Evolutionary conservation across 2,329 filamentous ascomycete species (phyloP).

Genomic region (Colletotrichum lini): DNA sequence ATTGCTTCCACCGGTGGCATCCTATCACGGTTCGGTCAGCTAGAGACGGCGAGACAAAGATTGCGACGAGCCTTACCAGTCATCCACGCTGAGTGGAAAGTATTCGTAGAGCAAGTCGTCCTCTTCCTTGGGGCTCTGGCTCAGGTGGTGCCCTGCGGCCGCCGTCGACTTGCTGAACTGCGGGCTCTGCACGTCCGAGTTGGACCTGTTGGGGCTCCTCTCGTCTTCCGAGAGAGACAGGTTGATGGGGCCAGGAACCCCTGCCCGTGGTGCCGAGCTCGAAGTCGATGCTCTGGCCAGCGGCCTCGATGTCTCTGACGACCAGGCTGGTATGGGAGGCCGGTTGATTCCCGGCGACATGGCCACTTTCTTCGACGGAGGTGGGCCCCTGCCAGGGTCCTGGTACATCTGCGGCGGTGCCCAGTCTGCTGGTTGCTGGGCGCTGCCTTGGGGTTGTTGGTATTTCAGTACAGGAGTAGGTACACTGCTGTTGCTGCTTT

Average conservation of each 20-base stretch:
- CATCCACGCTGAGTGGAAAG: conserved; percentile 90
- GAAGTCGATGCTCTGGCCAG: conserved; percentile 15
- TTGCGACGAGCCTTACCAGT: conserved; percentile 71
- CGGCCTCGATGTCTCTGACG: conserved; percentile 50
- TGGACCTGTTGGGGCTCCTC: conserved; percentile 67
- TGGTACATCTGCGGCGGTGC: conserved; percentile 55
- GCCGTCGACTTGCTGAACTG: conserved; percentile 58
- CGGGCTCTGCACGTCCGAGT: conserved; percentile 67
- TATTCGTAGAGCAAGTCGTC: conserved; percentile 94
- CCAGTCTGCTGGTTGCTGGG: conserved; percentile 63
- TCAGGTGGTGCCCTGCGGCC: conserved; percentile 54
- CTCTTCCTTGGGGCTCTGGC: conserved; percentile 79
- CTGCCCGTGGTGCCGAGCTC: conserved; percentile 31
- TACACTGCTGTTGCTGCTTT: conserved; percentile 40
- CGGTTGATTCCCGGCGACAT: conserved; percentile 65
- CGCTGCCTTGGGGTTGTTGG: conserved; percentile 53
- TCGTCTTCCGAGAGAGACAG: conserved; percentile 74
- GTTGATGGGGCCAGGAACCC: conserved; percentile 60
- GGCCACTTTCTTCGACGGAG: conserved; percentile 67
- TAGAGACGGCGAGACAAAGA: conserved; percentile 31
- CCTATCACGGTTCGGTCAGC: conserved; percentile 56
- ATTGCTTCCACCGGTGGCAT: conserved; percentile 92
- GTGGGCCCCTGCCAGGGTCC: conserved; percentile 57
- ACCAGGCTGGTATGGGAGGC: conserved; percentile 69
- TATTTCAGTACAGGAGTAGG: conserved; percentile 43